These are phyloP conservation scores for Penicillium steckii DNA, from an alignment of 495 filamentous ascomycete species.

Conservation along the genomic window DNA sequence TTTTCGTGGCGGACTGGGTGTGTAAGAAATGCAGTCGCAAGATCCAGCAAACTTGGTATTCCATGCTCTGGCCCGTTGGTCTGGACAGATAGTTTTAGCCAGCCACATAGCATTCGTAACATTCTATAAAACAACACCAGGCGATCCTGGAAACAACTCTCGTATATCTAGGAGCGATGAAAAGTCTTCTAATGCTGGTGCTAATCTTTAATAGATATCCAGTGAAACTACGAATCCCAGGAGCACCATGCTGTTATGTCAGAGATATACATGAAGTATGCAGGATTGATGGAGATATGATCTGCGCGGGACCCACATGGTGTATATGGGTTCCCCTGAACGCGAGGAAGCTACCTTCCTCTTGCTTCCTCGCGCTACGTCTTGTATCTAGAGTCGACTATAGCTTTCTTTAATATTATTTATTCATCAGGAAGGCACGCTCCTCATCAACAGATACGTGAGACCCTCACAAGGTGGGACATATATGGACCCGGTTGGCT, in stretches of 20 bases:
- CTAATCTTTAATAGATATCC: too few relatives aligned
- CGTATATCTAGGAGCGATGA: background rate
- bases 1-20: too few relatives aligned
- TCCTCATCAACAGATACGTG: background rate
- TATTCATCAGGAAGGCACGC: background rate
- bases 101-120: too few relatives aligned
- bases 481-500: background rate
- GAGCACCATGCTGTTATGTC: too few relatives aligned
- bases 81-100: background rate
- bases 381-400: background rate
- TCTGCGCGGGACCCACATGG: background rate
- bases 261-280: background rate
- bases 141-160: background rate
- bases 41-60: too few relatives aligned
- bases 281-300: background rate
- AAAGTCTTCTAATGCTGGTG: background rate
- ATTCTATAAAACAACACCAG: background rate
- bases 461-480: background rate
- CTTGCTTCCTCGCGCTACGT: background rate
- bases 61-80: background rate
- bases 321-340: background rate
- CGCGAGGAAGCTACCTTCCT: background rate
- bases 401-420: background rate
- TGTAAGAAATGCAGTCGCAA: too few relatives aligned
- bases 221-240: background rate